These are phyloP conservation scores for Phaeosphaeria sp. DNA, from an alignment of 2,329 filamentous ascomycete genomes.

Conservation along the genomic window DNA sequence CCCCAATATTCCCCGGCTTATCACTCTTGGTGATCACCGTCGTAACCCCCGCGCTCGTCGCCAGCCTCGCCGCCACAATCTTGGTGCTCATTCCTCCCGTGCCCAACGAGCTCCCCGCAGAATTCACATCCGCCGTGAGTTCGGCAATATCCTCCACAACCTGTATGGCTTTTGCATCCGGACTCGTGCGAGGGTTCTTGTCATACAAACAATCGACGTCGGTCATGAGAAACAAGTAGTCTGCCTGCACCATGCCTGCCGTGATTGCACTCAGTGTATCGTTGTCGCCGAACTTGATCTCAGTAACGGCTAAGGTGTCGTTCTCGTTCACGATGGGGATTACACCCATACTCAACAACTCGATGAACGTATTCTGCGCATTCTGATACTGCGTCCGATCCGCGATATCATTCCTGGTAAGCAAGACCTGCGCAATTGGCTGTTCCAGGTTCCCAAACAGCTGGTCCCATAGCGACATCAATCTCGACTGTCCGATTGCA, in stretches of 20 bases:
- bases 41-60: conserved; percentile 92
- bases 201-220: conserved; percentile 75
- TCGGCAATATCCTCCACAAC: conserved; percentile 88
- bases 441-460: conserved; percentile 87
- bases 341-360: conserved; percentile 91
- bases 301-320: conserved; percentile 93
- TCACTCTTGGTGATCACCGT: conserved; percentile 94
- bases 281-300: conserved; percentile 99
- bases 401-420: conserved; percentile 95
- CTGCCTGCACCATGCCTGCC: conserved; percentile 79
- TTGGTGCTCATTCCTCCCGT: conserved; percentile 99
- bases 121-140: conserved; percentile 87
- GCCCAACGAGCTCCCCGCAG: conserved; percentile 84
- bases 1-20: conserved; percentile 89
- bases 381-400: conserved; percentile 96
- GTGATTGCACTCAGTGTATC: conserved; percentile 76
- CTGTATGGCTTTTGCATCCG: conserved; percentile 87
- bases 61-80: conserved; percentile 89
- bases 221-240: conserved; percentile 97
- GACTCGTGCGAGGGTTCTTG: conserved; percentile 82
- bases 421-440: conserved; percentile 90
- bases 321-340: conserved; percentile 99
- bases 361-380: conserved; percentile 91
- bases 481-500: conserved; percentile 91
- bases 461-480: conserved; percentile 95